A percentile compares a stretch with the other conserved stretches of the same genome.
Evolutionary conservation across 2,329 filamentous ascomycete genomes (phyloP).

Genomic region (Penicillium griseofulvum): DNA sequence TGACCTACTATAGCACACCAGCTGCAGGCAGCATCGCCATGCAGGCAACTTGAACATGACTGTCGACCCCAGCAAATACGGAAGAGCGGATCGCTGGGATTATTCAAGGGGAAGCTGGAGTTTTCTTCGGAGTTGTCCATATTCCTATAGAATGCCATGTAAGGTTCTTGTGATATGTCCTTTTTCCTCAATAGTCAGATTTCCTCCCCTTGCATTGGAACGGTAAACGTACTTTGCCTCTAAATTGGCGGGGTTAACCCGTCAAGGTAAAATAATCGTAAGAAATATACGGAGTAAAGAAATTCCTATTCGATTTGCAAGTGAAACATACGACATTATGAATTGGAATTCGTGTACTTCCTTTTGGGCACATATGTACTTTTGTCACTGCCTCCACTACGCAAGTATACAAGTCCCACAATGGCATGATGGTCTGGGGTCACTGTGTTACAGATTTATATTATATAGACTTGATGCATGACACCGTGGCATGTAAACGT

Average conservation of each 20-base stretch:
- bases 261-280: not conserved
- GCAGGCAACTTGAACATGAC: constrained; percentile 35
- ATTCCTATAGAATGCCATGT: constrained; percentile 5
- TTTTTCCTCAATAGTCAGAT: not conserved
- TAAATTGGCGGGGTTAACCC: constrained; percentile 4
- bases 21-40: constrained; percentile 34
- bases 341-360: not conserved
- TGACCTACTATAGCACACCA: constrained; percentile 41
- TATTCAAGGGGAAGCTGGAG: constrained; percentile 1
- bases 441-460: constrained; percentile 18
- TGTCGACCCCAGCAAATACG: constrained; percentile 38
- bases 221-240: not conserved
- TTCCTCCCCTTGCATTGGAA: constrained; percentile 1
- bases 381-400: not conserved
- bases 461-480: constrained; percentile 23
- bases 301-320: not conserved
- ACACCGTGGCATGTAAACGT: constrained; percentile 19
- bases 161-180: not conserved
- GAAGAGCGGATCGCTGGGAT: constrained; percentile 27
- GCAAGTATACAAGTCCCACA: not conserved
- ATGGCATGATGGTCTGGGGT: not conserved
- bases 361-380: too few species aligned
- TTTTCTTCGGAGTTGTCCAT: constrained; percentile 2
- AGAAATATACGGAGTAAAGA: not conserved
- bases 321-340: not conserved